Evolutionary conservation across 371 early-diverging fungal genomes (phyloP), one percentile per base, ranked within the genome.

Genomic region (Choanephora cucurbitarum): DNA sequence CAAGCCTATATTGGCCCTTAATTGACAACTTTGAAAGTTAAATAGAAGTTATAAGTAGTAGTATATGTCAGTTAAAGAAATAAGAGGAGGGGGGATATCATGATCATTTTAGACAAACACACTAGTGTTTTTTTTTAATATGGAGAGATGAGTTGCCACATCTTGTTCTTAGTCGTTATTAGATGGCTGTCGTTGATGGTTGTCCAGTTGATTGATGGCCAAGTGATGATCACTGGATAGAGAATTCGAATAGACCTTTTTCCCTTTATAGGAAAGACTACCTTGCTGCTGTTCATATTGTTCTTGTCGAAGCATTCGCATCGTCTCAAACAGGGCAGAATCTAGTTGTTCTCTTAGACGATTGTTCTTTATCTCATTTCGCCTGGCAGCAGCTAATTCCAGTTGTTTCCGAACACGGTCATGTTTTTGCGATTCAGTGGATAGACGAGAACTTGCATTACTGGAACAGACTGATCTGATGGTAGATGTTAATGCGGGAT

Each of bases 291-390:
- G 9, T 37, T 9, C 37, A 11, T 37, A 37, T 11, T 37, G 37
- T 37, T 37, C 37, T 37, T 37, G 37, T 14, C 39, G 33, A 14
- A 49, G 21, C 49, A 49, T 49, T 37, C 37, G 22, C 37, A 51
- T 22, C 0, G 59, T 59, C 32, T 59, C 59, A 24, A 51, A 42
- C 41, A 45, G 46, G 23, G 53, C 53, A 8, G 40, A 18, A 11
- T 59, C 53, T 32, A 39, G 45, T n/a, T 59, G 59, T 47, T 59
- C 59, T 31, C 45, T 52, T 32, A 52, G 34, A 18, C 52, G 23
- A 33, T 28, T 40, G 31, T 45, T 28, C 24, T 47, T 52, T 4
- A 59, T 59, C 14, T 41, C 37, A 15, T 58, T 58, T 13, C 58
- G 40, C 22, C 52, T 44, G 7, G 52, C 58, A 19, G 58, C 58